These are phyloP conservation scores for Asclepias syriaca DNA, from an alignment of 257 asterid species.

Conservation along the genomic window DNA sequence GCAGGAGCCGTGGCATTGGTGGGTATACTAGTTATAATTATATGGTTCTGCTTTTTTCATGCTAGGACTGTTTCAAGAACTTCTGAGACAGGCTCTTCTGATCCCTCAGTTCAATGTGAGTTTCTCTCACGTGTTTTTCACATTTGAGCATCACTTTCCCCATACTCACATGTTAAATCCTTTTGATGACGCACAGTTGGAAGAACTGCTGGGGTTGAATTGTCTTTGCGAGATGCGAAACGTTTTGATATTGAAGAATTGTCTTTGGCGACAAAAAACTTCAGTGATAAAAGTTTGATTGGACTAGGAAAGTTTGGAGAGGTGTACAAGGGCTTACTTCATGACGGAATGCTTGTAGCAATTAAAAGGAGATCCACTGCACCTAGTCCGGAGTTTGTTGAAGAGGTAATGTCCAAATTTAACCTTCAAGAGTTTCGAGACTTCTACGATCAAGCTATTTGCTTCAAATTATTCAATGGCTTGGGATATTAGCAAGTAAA, in stretches of 20 bases:
- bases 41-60: constrained; percentile 53
- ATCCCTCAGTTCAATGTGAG: constrained; percentile 68
- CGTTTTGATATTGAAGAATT: constrained; percentile 64
- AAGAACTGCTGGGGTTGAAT: constrained; percentile 53
- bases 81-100: constrained; percentile 82
- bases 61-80: constrained; percentile 50
- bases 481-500: constrained; percentile 3
- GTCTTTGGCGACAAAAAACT: constrained; percentile 62
- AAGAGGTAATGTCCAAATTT: constrained; percentile 47
- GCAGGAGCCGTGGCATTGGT: constrained; percentile 95
- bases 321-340: constrained; percentile 85
- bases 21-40: constrained; percentile 41
- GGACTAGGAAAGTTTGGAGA: constrained; percentile 92
- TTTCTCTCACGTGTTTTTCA: neutral
- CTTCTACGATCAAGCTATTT: neutral
- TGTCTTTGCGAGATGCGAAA: constrained; percentile 60
- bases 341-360: constrained; percentile 87
- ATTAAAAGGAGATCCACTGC: constrained; percentile 59
- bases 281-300: constrained; percentile 66
- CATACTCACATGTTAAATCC: neutral
- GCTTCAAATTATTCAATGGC: neutral
- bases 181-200: constrained; percentile 42
- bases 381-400: constrained; percentile 61
- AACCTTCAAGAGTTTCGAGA: neutral
- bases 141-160: neutral